Base-by-base conservation (phyloP, 106 monocot species). In the Allium fistulosum region DNA sequence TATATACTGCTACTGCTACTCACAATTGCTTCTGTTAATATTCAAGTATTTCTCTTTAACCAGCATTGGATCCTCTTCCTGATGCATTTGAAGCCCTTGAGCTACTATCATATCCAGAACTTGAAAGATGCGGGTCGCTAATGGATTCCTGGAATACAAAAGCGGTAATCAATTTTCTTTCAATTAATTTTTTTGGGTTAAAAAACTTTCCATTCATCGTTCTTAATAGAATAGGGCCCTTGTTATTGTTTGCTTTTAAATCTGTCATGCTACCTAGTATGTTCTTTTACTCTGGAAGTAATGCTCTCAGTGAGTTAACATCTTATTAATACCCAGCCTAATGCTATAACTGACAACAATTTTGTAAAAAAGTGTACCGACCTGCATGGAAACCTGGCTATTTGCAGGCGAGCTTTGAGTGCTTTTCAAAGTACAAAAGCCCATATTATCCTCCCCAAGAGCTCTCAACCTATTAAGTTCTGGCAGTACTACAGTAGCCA, bases 381-480 rank as follows among this genome's bases (percentile, higher is more conserved):
- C 22, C 22, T 48, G 46, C 64, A 64, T 48, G 18, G 75, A 78
- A 50, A 52, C 60, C 13, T 79, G 70, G 46, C 69, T 70, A 53
- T 73, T 72, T 47, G 57, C 65, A 12, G 82, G 78, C 17, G 82
- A 74, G 55, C 46, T 60, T 26, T 50, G 55, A 14, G 73, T 37
- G 77, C 59, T 62, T 15, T 58, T 49, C 46, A 72, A 10, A 0
- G 46, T 0, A n/a, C 71, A 71, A 52, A 26, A 6, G 12, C 48
- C 26, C 69, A 70, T 69, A 15, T 64, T 49, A 6, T 62, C 69
- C 26, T 76, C 76, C 18, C 63, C 71, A 51, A 77, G 62, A 26
- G 57, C 57, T 27, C 70, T 71, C 48, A 71, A 49, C 58, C 58
- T 55, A 11, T 77, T 48, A 46, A 77, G 77, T 65, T 77, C 77